Evolutionary conservation across 2,329 filamentous ascomycete species (phyloP).

Genomic region (Alternaria atra): DNA sequence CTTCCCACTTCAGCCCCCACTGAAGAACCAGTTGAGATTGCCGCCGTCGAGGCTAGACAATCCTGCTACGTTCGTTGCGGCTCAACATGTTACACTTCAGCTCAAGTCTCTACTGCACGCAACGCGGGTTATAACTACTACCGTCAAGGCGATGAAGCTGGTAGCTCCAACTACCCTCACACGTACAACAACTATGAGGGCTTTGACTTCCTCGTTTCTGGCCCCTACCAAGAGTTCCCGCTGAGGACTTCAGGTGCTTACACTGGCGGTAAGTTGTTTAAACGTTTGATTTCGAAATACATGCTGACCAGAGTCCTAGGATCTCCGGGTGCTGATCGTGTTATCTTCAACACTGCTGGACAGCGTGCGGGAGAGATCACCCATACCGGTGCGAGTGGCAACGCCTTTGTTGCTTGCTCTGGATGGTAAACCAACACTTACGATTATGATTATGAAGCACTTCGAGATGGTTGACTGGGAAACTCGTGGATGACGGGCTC

Average conservation of each 20-base stretch:
- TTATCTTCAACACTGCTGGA: conserved; percentile 68
- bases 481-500: not conserved
- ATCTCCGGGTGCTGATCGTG: conserved; percentile 72
- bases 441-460: not conserved
- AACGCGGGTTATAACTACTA: conserved; percentile 63
- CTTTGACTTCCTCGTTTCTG: conserved; percentile 65
- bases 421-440: conserved; percentile 33
- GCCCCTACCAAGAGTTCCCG: conserved; percentile 72
- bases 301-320: conserved; percentile 49
- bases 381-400: conserved; percentile 73
- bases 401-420: conserved; percentile 72
- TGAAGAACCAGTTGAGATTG: conserved; percentile 14
- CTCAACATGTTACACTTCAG: conserved; percentile 60
- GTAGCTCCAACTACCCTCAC: conserved; percentile 64
- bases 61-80: conserved; percentile 63
- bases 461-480: not conserved
- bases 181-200: conserved; percentile 70
- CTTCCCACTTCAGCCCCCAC: conserved; percentile 28
- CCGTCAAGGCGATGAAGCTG: conserved; percentile 48
- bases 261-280: conserved; percentile 59
- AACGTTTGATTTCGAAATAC: not conserved
- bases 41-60: conserved; percentile 49
- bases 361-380: conserved; percentile 71
- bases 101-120: conserved; percentile 61
- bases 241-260: conserved; percentile 63